Percentiles rank a stretch among this genome's conserved stretches.
Conservation (phyloP, 2,329 filamentous ascomycete species). For the Fonsecaea monophora region DNA sequence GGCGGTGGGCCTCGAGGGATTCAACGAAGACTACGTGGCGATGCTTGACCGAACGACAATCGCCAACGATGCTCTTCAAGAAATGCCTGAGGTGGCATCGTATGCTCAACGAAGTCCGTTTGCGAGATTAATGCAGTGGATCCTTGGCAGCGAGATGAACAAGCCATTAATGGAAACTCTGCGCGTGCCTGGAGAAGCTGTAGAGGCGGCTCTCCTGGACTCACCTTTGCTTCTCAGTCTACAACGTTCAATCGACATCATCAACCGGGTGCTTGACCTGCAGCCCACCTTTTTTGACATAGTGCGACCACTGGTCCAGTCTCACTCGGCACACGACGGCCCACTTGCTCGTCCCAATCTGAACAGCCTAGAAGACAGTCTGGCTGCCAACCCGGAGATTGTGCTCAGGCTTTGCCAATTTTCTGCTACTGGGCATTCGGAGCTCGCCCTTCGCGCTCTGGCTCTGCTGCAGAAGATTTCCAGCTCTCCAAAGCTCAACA, state of each 20-base stretch:
- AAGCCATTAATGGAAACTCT: conserved; percentile 77
- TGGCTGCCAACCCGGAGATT: conserved; percentile 79
- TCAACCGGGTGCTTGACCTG: conserved; percentile 81
- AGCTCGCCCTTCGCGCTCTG: conserved; percentile 79
- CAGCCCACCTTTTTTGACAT: conserved; percentile 92
- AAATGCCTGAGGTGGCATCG: conserved; percentile 53
- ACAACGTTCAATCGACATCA: conserved; percentile 79
- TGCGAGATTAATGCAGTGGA: conserved; percentile 94
- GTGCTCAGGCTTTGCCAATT: conserved; percentile 85
- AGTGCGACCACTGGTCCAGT: conserved; percentile 73
- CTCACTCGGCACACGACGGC: conserved; percentile 22
- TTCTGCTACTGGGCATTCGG: conserved; percentile 81
- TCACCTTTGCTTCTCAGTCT: conserved; percentile 83
- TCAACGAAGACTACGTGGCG: conserved; percentile 87
- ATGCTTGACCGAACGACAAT: conserved; percentile 31
- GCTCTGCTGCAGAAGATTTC: conserved; percentile 85
- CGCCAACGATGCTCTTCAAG: conserved; percentile 23
- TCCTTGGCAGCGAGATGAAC: conserved; percentile 92
- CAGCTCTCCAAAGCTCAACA: conserved; percentile 75
- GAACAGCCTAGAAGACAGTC: conserved; percentile 82
- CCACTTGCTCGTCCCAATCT: conserved; percentile 47
- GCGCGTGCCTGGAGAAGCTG: conserved; percentile 74
- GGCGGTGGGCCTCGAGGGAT: conserved; percentile 76
- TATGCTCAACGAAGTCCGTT: conserved; percentile 94
- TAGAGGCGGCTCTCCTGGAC: conserved; percentile 74